Evolutionary conservation across 2,329 filamentous ascomycete species (phyloP).

Genomic region (Fusarium paranaense): DNA sequence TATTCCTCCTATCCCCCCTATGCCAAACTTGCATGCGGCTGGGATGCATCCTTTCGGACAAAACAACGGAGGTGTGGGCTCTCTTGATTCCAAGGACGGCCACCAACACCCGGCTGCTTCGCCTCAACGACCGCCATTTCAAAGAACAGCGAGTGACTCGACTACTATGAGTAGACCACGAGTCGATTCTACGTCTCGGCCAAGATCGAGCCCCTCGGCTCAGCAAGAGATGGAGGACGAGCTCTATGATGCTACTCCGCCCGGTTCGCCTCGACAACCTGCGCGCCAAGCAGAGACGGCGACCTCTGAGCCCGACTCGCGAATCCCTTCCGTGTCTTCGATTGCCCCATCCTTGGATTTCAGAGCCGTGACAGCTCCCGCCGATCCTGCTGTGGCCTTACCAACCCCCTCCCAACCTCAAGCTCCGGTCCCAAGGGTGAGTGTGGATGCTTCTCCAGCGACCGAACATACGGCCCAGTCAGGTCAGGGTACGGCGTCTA

Average conservation of each 20-base stretch:
- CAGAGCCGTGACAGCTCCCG: conserved; percentile 28
- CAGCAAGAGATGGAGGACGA: conserved; percentile 53
- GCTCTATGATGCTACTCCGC: conserved; percentile 62
- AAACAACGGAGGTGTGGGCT: not conserved
- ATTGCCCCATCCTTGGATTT: conserved; percentile 14
- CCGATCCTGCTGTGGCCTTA: conserved; percentile 4
- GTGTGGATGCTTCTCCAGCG: conserved; percentile 46
- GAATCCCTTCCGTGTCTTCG: conserved; percentile 33
- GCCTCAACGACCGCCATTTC: conserved; percentile 42
- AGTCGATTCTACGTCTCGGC: conserved; percentile 43
- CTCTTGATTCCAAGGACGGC: conserved; percentile 13
- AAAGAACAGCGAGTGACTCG: conserved; percentile 52
- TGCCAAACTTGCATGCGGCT: conserved; percentile 13
- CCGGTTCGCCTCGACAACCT: conserved; percentile 51
- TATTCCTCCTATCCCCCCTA: conserved; percentile 40
- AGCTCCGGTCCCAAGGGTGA: conserved; percentile 36
- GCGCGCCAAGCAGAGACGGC: conserved; percentile 9
- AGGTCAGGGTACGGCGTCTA: conserved; percentile 29
- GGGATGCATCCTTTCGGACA: not conserved
- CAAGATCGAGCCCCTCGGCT: conserved; percentile 48
- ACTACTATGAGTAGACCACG: conserved; percentile 43
- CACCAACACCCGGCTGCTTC: conserved; percentile 10
- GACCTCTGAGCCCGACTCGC: conserved; percentile 3
- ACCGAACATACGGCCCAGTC: conserved; percentile 33
- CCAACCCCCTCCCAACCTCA: conserved; percentile 19